Evolutionary conservation across 1,284 basidiomycete genomes (phyloP), one percentile per base, ranked within the genome.

Genomic region (Boletellus deceptivus): DNA sequence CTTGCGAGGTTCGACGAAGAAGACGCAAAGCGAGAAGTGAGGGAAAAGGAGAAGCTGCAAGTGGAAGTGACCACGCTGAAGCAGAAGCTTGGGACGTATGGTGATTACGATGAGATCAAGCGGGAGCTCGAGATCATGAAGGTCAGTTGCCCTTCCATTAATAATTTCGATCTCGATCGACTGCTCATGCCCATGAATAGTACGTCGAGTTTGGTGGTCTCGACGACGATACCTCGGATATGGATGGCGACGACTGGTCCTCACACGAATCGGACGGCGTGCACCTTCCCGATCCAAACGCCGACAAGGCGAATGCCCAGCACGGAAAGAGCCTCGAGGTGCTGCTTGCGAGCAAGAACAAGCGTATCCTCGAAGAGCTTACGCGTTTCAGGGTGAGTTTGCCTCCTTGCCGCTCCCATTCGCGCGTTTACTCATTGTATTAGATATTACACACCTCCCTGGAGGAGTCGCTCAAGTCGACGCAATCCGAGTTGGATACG

Each of bases 111-210:
- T 62, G 94, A 97, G 72, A 85, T 97, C 65, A 97, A 97, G 74
- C 85, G 94, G 38, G 95, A 97, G 68, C 78, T 97, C 20, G 93
- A 94, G 63, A 96, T 97, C 59, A 91, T 98, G 91, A 97, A 98
- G 83, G 93, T 91, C 48, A 22, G 75, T 59, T 3, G 10, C 4
- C 25, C 24, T 14, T 20, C 36, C 7, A 4, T 33, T 27, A 36
- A 0, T 6, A 16, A 36, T 11, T 6, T 29, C 13, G 13, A 43
- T 31, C 27, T 4, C 18, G 22, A 46, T 4, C 18, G 22, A 46
- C 18, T 11, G 0, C 14, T 43, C 24, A 45, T 35, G 2, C 8
- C 8, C 11, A 17, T 22, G 10, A 36, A 48, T 60, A 97, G 93
- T 96, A 86, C 61, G 93, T 97, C 55, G 94, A 97, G 65, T 97